A percentile compares a stretch with the other conserved stretches of the same genome.
Conservation (phyloP, 805 yeast species). For the Pichia paraexigua region DNA sequence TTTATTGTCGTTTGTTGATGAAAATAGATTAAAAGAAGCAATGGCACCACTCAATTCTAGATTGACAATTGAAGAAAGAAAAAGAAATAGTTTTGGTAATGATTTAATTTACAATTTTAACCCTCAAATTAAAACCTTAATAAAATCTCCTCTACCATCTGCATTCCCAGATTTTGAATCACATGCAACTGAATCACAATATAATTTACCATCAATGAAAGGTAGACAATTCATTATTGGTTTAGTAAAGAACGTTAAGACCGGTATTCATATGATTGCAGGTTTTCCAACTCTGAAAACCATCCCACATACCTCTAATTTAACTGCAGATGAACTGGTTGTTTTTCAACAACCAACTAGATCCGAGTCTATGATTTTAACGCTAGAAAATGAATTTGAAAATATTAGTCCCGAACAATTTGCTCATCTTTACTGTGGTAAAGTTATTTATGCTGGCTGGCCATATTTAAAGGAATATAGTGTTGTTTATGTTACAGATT, state of each 20-base stretch:
- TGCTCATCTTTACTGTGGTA: conserved; percentile 52
- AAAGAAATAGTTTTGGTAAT: conserved; percentile 67
- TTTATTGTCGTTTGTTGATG: conserved; percentile 84
- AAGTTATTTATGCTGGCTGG: conserved; percentile 72
- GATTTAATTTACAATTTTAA: conserved; percentile 64
- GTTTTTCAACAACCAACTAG: conserved; percentile 83
- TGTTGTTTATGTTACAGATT: conserved; percentile 56
- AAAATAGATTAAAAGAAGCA: conserved; percentile 61
- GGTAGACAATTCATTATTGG: conserved; percentile 41
- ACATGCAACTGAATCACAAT: conserved; percentile 62
- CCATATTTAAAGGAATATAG: conserved; percentile 84
- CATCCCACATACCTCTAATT: conserved; percentile 47
- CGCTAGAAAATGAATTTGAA: conserved; percentile 45
- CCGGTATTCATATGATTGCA: conserved; percentile 67
- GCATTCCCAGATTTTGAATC: conserved; percentile 73
- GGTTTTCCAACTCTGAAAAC: conserved; percentile 86
- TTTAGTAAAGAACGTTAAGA: conserved; percentile 54
- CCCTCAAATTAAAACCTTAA: conserved; percentile 62
- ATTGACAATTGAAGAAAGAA: conserved; percentile 60
- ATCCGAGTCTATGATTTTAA: conserved; percentile 71
- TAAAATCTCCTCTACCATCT: conserved; percentile 69
- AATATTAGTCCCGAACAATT: conserved; percentile 55
- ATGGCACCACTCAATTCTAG: conserved; percentile 57
- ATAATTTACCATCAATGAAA: conserved; percentile 41
- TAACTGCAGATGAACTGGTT: conserved; percentile 55